Evolutionary conservation across 768 basidiomycete species (phyloP), one percentile per base, ranked within the genome.

Genomic region (Tulasnella sp.): DNA sequence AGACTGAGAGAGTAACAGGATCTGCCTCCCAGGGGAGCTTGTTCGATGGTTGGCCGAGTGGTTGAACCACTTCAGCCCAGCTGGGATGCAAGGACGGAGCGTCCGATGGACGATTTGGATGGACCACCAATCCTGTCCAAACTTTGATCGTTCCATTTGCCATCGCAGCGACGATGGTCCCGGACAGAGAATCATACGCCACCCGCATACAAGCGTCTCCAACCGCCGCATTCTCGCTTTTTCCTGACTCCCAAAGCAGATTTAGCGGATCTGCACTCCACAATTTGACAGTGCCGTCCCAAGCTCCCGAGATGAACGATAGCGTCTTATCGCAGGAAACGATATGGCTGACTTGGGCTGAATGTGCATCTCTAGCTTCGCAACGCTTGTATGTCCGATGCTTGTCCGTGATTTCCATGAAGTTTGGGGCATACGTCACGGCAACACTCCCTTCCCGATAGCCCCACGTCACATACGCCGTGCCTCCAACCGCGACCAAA

Each of bases 391-490:
- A 89, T 82, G 42, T 84, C 86, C 31, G 86, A 85, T 14, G 83
- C 82, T 1, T 84, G 67, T 85, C 83, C 45, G 85, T 85, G 45
- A 34, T 82, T 70, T 91, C 90, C 87, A 92, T 90, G 25, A 87
- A 88, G 42, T 86, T 87, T 31, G 83, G 84, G 0, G 88, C 88
- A 5, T 85, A 84, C 67, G 89, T 88, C 38, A 92, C 84, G 0
- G 89, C 86, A 9, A 95, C 86, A 74, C 89, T 88, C 37, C 93
- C 93, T 70, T 86, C 88, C 34, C 85, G 83, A 79, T 88, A 91
- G 4, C 93, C 93, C 93, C 93, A 94, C 83, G 15, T 92, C 85
- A 74, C 88, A 89, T 12, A 88, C 92, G 0, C 89, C 89, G 5
- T 88, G 87, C 4, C 91, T 90, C 34, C 88, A 87, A 93, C 82